These are phyloP conservation scores for Daucus carota DNA, from an alignment of 129 eudicot genomes.

Conservation along the genomic window DNA sequence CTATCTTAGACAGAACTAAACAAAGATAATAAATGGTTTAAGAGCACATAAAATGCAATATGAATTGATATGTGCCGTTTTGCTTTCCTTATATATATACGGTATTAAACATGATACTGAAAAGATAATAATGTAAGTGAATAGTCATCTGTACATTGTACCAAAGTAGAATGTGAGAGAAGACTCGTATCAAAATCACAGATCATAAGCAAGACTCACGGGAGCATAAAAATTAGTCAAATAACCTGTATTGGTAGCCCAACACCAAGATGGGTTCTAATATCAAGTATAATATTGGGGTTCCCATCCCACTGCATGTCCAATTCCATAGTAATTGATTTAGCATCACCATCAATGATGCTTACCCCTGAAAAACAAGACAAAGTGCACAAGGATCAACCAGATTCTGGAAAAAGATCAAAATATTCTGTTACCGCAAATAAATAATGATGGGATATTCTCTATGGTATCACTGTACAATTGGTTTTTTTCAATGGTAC, in stretches of 20 bases:
- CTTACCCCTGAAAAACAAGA: slow-evolving; percentile 47
- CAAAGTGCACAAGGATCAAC: slow-evolving; percentile 7
- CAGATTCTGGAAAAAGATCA: not conserved
- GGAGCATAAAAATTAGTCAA: not conserved
- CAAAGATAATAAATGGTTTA: not conserved
- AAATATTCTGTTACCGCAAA: not conserved
- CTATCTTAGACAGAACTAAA: not conserved
- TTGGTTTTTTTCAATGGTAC: too few species aligned
- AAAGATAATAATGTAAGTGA: not conserved
- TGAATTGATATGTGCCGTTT: not conserved
- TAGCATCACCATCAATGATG: slow-evolving; percentile 49
- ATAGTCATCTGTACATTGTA: not conserved
- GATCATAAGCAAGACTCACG: not conserved
- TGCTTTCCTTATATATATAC: too few species aligned
- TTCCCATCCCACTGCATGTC: slow-evolving; percentile 99
- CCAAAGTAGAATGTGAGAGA: not conserved
- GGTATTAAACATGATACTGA: too few species aligned
- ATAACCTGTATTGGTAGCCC: slow-evolving; percentile 80
- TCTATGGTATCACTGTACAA: too few species aligned
- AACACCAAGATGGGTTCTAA: slow-evolving; percentile 70
- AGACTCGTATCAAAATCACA: not conserved
- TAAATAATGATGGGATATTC: not conserved
- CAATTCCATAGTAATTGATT: slow-evolving; percentile 67
- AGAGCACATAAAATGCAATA: not conserved
- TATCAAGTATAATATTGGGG: slow-evolving; percentile 68